Base-by-base conservation (phyloP, 176 grass and related monocot genomes). In the Aegilops umbellulata region DNA sequence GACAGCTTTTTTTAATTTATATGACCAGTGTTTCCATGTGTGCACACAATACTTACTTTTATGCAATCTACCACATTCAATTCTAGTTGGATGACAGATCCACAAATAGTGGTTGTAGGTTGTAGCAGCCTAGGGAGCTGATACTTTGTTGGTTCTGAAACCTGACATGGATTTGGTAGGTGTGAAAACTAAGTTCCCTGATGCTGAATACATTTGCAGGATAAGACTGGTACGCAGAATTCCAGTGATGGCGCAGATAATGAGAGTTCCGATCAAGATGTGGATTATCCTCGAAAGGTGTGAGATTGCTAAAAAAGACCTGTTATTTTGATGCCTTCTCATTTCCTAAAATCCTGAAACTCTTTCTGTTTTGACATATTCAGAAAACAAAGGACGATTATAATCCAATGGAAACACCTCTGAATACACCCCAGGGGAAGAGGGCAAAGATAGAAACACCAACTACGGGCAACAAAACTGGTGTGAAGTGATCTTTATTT, bases 401-500 rank as follows among this genome's bases (percentile, higher is more conserved):
- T 22, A 87, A 86, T 44, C 69, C 82, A 29, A 55, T 85, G 75
- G 89, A 89, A 76, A 86, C 88, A 78, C 81, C 74, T 5, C 74
- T 83, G 20, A 97, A 87, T 71, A 93, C 88, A 47, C 92, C 95
- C 85, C 82, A 82, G 61, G 91, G 61, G 46, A 97, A 97, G 89
- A 95, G 91, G 78, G 87, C 91, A 60, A 90, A 90, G 89, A 24
- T 95, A 29, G 71, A 69, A 65, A 83, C 91, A 41, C 89, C 95
- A 27, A 79, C 65, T 74, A 12, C 74, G 10, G 84, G 83, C 30
- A 79, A 89, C 69, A 90, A 87, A 83, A 82, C 83, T 86, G 76
- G 78, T 87, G 27, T 14, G 27, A 61, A 82, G 23, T n/a, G 5
- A 31, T 31, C 47, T 51, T 41, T 26, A 67, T 84, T 47, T 41